Conservation (phyloP, 1,284 basidiomycete genomes). For the Sanghuangporus weigelae region DNA sequence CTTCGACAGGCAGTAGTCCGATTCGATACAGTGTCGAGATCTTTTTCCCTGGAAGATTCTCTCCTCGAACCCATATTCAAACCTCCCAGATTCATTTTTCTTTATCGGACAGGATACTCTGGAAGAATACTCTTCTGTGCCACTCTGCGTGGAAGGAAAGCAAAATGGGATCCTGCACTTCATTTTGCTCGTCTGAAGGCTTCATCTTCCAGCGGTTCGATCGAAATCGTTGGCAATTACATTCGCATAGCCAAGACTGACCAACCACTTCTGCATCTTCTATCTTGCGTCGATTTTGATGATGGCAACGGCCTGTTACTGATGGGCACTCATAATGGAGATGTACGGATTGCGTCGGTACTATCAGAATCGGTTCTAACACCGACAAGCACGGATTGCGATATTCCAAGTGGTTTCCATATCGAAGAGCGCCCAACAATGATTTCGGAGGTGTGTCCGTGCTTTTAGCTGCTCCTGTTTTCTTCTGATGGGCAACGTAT, state of each 20-base stretch:
- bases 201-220: too few relatives aligned
- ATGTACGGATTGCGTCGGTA: background rate
- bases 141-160: background rate
- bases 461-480: background rate
- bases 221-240: background rate
- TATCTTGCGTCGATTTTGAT: conserved; percentile 10
- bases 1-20: background rate
- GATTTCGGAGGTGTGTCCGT: background rate
- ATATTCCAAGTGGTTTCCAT: background rate
- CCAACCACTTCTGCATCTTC: background rate
- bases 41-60: background rate
- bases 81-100: background rate
- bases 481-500: background rate
- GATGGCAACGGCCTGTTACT: conserved; percentile 7
- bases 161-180: background rate
- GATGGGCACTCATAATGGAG: background rate
- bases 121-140: background rate
- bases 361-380: background rate
- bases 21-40: too few relatives aligned
- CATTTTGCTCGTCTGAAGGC: background rate
- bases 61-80: background rate
- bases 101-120: background rate
- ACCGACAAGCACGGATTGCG: background rate
- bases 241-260: background rate
- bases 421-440: background rate